Conservation (phyloP, 2,329 filamentous ascomycete genomes). For the Ophiosphaerella korrae region DNA sequence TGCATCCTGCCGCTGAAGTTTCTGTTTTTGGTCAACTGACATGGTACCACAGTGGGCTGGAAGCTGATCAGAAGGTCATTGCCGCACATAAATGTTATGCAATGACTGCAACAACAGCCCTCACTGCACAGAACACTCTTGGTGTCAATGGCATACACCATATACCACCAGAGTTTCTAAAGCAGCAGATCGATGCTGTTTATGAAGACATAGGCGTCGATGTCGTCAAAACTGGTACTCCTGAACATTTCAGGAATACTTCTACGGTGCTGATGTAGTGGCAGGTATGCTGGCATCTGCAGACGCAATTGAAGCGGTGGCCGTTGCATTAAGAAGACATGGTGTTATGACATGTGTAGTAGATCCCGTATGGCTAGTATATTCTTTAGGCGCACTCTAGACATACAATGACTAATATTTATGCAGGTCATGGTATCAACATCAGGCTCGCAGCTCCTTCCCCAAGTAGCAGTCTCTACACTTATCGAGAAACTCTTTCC, state of each 20-base stretch:
- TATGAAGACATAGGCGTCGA: slow-evolving; percentile 84
- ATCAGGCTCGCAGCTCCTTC: slow-evolving; percentile 73
- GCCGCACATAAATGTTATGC: slow-evolving; percentile 92
- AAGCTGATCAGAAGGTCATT: slow-evolving; percentile 94
- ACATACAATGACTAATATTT: background rate
- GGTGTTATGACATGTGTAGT: slow-evolving; percentile 66
- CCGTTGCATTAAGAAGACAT: slow-evolving; percentile 65
- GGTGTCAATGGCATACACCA: slow-evolving; percentile 83
- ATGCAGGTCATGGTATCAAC: slow-evolving; percentile 84
- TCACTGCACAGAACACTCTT: slow-evolving; percentile 94
- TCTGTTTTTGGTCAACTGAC: slow-evolving; percentile 23
- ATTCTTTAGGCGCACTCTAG: background rate
- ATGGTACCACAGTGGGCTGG: slow-evolving; percentile 70
- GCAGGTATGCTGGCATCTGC: slow-evolving; percentile 81
- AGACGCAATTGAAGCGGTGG: slow-evolving; percentile 71
- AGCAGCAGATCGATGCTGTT: slow-evolving; percentile 83
- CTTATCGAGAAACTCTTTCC: slow-evolving; percentile 67
- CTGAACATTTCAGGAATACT: background rate
- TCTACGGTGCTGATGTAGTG: slow-evolving; percentile 7
- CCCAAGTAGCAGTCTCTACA: slow-evolving; percentile 65
- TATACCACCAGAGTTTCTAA: slow-evolving; percentile 77
- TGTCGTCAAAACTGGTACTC: slow-evolving; percentile 85
- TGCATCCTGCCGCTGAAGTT: slow-evolving; percentile 17
- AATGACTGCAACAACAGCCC: slow-evolving; percentile 91
- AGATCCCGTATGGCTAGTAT: slow-evolving; percentile 69